A percentile compares a stretch with the other conserved stretches of the same genome.
These are phyloP conservation scores for Moricandia arvensis DNA, from an alignment of 345 rosid species.

Conservation along the genomic window DNA sequence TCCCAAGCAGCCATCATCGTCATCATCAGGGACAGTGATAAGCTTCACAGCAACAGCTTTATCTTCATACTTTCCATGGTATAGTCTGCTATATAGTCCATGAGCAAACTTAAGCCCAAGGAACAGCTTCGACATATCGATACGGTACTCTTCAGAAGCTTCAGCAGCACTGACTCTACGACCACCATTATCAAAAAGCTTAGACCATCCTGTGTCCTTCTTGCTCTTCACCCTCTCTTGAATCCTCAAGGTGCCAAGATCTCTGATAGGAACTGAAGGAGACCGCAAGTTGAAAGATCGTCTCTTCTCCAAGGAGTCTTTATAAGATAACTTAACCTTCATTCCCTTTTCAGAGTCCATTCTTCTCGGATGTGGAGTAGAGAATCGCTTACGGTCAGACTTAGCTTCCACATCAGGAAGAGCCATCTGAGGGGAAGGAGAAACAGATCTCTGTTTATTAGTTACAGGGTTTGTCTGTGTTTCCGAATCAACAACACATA, in stretches of 20 bases:
- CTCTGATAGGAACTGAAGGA: constrained; percentile 54
- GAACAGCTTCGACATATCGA: constrained; percentile 84
- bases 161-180: constrained; percentile 80
- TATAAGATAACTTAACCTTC: constrained; percentile 41
- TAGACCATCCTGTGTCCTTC: constrained; percentile 83
- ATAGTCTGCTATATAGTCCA: constrained; percentile 87
- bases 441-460: constrained; percentile 74
- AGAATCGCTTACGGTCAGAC: constrained; percentile 67
- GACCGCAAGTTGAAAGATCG: constrained; percentile 40
- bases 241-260: constrained; percentile 55
- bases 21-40: constrained; percentile 84
- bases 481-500: constrained; percentile 38
- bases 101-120: constrained; percentile 93
- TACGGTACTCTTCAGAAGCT: constrained; percentile 58
- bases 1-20: constrained; percentile 66
- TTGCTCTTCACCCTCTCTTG: constrained; percentile 54
- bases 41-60: constrained; percentile 96
- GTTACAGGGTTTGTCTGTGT: constrained; percentile 49
- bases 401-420: constrained; percentile 85
- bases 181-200: constrained; percentile 75
- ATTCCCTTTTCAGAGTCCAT: constrained; percentile 48
- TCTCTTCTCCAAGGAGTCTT: constrained; percentile 43
- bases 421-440: constrained; percentile 63
- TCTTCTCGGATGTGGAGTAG: constrained; percentile 76
- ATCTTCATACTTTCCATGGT: constrained; percentile 89